Conservation (phyloP, 1,139 yeast genomes). For the Blastobotrys arbuscula region DNA sequence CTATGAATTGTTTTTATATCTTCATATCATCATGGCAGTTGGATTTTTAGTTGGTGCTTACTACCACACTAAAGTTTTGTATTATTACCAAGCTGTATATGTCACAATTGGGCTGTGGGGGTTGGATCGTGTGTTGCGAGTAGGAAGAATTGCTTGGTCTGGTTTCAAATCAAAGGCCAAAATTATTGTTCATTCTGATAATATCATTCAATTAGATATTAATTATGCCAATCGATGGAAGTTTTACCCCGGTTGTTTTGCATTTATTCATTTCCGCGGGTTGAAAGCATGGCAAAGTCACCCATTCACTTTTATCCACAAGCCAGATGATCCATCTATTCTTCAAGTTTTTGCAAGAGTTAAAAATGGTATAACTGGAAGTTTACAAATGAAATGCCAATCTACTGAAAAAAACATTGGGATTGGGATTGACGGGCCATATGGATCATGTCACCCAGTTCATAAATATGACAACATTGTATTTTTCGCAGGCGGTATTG, state of each 20-base stretch:
- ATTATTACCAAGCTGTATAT: slow-evolving; percentile 35
- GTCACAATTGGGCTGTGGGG: slow-evolving; percentile 39
- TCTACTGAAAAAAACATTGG: neutral
- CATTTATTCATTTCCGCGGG: slow-evolving; percentile 48
- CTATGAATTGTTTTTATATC: slow-evolving; percentile 42
- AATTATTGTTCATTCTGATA: slow-evolving; percentile 29
- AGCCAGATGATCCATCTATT: slow-evolving; percentile 19
- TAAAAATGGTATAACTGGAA: slow-evolving; percentile 13
- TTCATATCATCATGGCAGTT: slow-evolving; percentile 56
- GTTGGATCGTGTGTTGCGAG: slow-evolving; percentile 37
- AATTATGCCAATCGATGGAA: slow-evolving; percentile 35
- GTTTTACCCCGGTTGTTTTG: slow-evolving; percentile 53
- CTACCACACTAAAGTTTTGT: slow-evolving; percentile 41
- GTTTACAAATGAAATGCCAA: neutral
- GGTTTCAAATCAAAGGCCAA: slow-evolving; percentile 39
- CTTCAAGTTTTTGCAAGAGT: slow-evolving; percentile 34
- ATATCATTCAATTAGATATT: slow-evolving; percentile 28
- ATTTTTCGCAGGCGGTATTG: slow-evolving; percentile 61
- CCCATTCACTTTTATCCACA: slow-evolving; percentile 53
- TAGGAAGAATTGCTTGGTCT: slow-evolving; percentile 35
- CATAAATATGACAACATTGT: slow-evolving; percentile 47
- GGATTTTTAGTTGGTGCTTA: slow-evolving; percentile 56
- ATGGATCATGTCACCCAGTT: slow-evolving; percentile 46
- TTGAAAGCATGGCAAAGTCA: slow-evolving; percentile 53
- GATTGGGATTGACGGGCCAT: slow-evolving; percentile 50